phyloP scores from a whole-genome alignment of 331 rosid species.

The Acacia pycnantha region DNA sequence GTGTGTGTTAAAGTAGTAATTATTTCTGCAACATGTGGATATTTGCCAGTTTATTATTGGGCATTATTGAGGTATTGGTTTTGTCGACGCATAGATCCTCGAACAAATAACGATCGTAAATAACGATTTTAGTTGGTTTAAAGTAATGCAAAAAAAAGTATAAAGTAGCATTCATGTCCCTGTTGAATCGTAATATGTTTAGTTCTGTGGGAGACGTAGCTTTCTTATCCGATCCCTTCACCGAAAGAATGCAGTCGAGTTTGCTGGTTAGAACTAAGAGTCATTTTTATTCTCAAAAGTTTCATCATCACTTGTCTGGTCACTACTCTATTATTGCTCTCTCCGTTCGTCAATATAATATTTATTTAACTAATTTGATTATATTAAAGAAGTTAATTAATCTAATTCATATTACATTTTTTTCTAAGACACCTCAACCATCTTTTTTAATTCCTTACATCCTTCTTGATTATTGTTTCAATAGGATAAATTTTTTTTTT shows the following conservation, averaged over 20 bases:
- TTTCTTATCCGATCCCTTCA: not conserved
- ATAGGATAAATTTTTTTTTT: too few species aligned
- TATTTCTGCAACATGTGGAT: not conserved
- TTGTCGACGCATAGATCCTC: not conserved
- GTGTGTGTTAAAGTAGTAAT: too few species aligned
- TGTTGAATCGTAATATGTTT: not conserved
- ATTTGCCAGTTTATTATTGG: not conserved
- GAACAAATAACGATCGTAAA: not conserved
- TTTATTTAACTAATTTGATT: too few species aligned
- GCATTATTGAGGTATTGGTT: not conserved
- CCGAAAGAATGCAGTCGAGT: not conserved
- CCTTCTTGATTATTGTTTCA: too few species aligned
- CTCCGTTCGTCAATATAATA: too few species aligned
- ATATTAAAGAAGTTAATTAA: too few species aligned
- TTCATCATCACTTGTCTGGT: not conserved
- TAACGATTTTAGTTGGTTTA: not conserved
- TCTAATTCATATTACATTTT: too few species aligned
- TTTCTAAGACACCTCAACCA: fast-evolving
- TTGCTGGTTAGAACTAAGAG: not conserved
- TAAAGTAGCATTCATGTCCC: not conserved
- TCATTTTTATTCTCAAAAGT: not conserved
- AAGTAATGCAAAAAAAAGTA: not conserved
- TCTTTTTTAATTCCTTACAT: too few species aligned
- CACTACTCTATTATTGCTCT: too few species aligned
- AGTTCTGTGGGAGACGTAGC: not conserved